Evolutionary conservation across 371 early-diverging fungal species (phyloP).

Genomic region (Actinomucor elegans): DNA sequence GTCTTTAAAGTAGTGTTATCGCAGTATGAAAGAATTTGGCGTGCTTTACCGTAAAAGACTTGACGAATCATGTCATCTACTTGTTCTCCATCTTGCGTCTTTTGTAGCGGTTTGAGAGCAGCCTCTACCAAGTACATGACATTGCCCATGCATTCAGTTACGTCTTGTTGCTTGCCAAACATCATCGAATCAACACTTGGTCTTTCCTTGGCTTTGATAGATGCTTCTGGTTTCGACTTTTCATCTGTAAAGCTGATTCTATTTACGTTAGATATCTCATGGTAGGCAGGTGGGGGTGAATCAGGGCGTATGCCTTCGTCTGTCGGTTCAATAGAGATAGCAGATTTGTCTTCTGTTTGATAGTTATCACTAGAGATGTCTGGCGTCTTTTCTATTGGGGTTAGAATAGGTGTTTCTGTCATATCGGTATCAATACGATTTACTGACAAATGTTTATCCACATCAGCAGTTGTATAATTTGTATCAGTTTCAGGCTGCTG

Average conservation of each 20-base stretch:
- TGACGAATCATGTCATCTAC: conserved; percentile 45
- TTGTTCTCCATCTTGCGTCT: conserved; percentile 36
- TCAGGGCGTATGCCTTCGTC: neutral
- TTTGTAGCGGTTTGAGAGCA: conserved; percentile 42
- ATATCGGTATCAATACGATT: too few relatives aligned
- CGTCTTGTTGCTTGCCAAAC: conserved; percentile 72
- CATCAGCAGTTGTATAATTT: neutral
- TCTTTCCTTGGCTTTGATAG: conserved; percentile 12
- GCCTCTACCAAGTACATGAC: conserved; percentile 65
- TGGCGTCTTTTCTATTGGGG: too few relatives aligned
- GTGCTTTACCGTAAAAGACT: conserved; percentile 65
- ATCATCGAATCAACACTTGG: conserved; percentile 44
- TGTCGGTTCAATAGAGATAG: neutral
- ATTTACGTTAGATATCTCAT: neutral
- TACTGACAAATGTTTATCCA: neutral
- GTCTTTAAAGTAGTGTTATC: conserved; percentile 39
- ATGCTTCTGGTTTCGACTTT: neutral
- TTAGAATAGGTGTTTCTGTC: neutral
- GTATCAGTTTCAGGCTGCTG: neutral
- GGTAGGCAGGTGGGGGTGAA: conserved; percentile 16
- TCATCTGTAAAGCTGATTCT: neutral
- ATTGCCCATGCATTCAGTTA: conserved; percentile 75
- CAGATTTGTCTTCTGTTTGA: neutral
- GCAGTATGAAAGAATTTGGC: conserved; percentile 56
- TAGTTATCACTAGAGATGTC: neutral